These are phyloP conservation scores for Sclerotinia glacialis DNA, from an alignment of 2,329 filamentous ascomycete species.

Conservation along the genomic window DNA sequence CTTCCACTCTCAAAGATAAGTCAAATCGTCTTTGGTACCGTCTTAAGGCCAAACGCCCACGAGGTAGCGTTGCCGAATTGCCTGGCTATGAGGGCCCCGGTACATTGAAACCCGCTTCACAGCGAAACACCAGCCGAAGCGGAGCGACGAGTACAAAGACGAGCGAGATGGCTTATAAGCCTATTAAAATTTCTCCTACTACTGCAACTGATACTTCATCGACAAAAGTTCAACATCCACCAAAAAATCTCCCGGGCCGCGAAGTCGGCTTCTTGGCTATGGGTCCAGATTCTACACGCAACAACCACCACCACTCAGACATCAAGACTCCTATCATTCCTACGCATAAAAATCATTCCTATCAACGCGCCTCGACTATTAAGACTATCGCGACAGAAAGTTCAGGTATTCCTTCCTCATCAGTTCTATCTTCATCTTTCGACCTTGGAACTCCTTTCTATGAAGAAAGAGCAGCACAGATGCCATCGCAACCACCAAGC, in stretches of 20 bases:
- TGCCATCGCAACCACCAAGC: not conserved
- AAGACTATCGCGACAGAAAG: constrained; percentile 9
- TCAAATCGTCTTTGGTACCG: not conserved
- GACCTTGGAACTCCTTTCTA: not conserved
- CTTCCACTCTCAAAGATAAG: not conserved
- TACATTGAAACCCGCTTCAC: not conserved
- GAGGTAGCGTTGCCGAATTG: constrained; percentile 14
- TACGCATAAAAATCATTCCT: not conserved
- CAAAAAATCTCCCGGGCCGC: not conserved
- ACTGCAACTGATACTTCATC: not conserved
- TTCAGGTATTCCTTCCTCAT: constrained; percentile 10
- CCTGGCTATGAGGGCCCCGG: constrained; percentile 11
- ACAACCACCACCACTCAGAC: not conserved
- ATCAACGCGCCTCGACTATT: not conserved
- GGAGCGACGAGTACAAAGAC: not conserved
- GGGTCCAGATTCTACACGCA: not conserved
- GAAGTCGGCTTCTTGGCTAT: not conserved
- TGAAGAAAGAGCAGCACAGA: not conserved
- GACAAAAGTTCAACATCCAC: not conserved
- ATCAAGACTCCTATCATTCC: not conserved
- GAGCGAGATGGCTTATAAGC: not conserved
- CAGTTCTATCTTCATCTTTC: not conserved
- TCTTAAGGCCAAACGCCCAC: not conserved
- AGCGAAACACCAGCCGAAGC: not conserved
- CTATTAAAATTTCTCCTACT: not conserved